Evolutionary conservation across 2,329 filamentous ascomycete genomes (phyloP), one percentile per base, ranked within the genome.

Genomic region (Aspergillus eucalypticola): DNA sequence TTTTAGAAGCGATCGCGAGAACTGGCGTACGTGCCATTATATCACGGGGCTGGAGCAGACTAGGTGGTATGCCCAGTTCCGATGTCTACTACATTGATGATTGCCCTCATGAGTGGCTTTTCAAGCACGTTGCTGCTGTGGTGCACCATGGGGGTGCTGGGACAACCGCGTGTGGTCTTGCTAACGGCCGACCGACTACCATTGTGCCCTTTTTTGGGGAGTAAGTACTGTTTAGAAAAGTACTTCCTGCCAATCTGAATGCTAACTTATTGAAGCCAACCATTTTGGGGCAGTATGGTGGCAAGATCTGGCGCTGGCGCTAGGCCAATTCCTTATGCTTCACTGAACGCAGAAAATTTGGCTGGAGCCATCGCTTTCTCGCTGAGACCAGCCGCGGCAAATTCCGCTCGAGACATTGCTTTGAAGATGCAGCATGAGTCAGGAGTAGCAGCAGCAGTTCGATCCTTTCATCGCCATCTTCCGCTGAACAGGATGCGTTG

Each of bases 101-200:
- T 61, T 82, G 79, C 56, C 84, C 84, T 1, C 83, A 86, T 56
- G 82, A 86, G 59, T 86, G 84, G 84, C 75, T 86, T 0, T 87
- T 87, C 63, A 78, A 83, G 60, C 76, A 79, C 15, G 83, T 86
- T 1, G 77, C 81, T 0, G 79, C 78, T 13, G 84, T 87, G 0
- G 78, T 87, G 0, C 84, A 87, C 60, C 84, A 87, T 55, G 84
- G 84, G 19, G 85, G 84, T 7, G 84, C 84, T 13, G 84, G 85
- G 3, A 86, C 84, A 0, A 86, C 84, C 2, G 83, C 85, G 1
- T 81, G 79, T 39, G 84, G 84, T 1, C 76, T 87, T 4, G 69
- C 75, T 2, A 77, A 82, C 50, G 84, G 80, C 0, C 72, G 76
- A 17, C 84, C 84, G 0, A 86, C 84, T 0, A 69, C 81, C 0